A percentile compares a stretch with the other conserved stretches of the same genome.
phyloP scores from a whole-genome alignment of 108 stramenopile genomes.

The Mediolabrus comicus region DNA sequence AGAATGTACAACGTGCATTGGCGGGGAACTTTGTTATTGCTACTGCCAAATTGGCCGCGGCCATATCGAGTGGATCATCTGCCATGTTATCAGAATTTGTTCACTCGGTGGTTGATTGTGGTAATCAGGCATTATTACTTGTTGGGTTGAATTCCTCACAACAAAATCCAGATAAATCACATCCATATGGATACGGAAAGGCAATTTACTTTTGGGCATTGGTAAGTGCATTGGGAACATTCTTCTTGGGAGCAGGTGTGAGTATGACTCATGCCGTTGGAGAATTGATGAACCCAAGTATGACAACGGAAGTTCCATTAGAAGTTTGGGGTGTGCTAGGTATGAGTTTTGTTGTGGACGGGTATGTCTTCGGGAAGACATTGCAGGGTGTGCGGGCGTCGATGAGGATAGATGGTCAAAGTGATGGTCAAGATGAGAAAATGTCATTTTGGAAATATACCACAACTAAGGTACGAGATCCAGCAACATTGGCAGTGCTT shows the following conservation, averaged over 20 bases:
- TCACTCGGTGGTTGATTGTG: conserved; percentile 93
- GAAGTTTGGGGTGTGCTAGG: conserved; percentile 90
- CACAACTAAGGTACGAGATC: conserved; percentile 82
- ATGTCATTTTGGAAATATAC: conserved; percentile 64
- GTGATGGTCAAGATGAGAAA: conserved; percentile 48
- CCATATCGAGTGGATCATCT: conserved; percentile 82
- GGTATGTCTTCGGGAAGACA: conserved; percentile 84
- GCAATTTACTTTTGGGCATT: conserved; percentile 81
- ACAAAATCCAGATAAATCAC: conserved; percentile 74
- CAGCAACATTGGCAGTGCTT: conserved; percentile 92
- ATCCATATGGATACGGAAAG: conserved; percentile 94
- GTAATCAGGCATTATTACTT: conserved; percentile 90
- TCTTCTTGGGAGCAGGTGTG: conserved; percentile 94
- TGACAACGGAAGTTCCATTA: conserved; percentile 60
- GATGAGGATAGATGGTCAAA: conserved; percentile 20
- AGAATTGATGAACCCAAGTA: conserved; percentile 63
- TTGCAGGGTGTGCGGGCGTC: conserved; percentile 52
- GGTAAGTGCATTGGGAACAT: conserved; percentile 91
- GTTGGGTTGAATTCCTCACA: conserved; percentile 80
- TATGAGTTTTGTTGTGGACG: conserved; percentile 84
- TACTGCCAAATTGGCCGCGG: conserved; percentile 85
- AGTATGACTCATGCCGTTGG: conserved; percentile 83
- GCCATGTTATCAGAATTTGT: conserved; percentile 95
- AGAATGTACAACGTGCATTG: conserved; percentile 81
- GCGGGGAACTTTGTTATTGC: conserved; percentile 91